Percentiles rank a stretch among this genome's conserved stretches.
Conservation (phyloP, 306 rosid species). For the Cicer arietinum region DNA sequence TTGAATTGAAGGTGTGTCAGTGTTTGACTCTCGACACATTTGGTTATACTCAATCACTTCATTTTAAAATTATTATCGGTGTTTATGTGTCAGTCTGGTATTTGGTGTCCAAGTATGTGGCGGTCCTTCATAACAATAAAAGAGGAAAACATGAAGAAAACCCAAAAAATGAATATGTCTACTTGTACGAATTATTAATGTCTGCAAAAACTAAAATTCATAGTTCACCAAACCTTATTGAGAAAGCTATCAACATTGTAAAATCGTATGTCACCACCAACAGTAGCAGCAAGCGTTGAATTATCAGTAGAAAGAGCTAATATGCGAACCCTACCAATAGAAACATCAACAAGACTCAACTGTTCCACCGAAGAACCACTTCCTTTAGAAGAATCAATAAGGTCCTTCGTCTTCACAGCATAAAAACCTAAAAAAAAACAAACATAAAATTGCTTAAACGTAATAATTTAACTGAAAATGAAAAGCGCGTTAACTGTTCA, state of each 20-base stretch:
- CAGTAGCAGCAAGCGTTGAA: constrained; percentile 65
- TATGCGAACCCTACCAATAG: constrained; percentile 63
- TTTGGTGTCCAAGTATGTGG: too few species aligned
- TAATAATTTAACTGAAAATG: neutral
- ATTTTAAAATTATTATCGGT: too few species aligned
- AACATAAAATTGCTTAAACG: neutral
- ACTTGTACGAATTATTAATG: constrained; percentile 2
- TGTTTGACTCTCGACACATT: too few species aligned
- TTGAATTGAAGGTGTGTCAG: too few species aligned
- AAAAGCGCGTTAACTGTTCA: neutral
- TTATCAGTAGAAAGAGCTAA: constrained; percentile 73
- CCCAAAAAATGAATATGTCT: neutral
- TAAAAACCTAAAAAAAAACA: constrained; percentile 61
- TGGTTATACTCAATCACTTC: too few species aligned
- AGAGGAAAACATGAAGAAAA: constrained; percentile 15
- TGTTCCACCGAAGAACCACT: constrained; percentile 60
- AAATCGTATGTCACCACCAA: constrained; percentile 53
- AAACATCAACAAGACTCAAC: constrained; percentile 64
- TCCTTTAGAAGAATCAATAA: constrained; percentile 68
- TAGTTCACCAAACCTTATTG: constrained; percentile 51
- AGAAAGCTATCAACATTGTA: constrained; percentile 59
- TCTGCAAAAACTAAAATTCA: neutral
- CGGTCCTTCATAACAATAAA: neutral
- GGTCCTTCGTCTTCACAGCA: constrained; percentile 70
- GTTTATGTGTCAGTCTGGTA: too few species aligned